Percentiles rank a stretch among this genome's conserved stretches.
These are phyloP conservation scores for Paracoccidioides lutzii DNA, from an alignment of 2,329 filamentous ascomycete genomes.

Conservation along the genomic window DNA sequence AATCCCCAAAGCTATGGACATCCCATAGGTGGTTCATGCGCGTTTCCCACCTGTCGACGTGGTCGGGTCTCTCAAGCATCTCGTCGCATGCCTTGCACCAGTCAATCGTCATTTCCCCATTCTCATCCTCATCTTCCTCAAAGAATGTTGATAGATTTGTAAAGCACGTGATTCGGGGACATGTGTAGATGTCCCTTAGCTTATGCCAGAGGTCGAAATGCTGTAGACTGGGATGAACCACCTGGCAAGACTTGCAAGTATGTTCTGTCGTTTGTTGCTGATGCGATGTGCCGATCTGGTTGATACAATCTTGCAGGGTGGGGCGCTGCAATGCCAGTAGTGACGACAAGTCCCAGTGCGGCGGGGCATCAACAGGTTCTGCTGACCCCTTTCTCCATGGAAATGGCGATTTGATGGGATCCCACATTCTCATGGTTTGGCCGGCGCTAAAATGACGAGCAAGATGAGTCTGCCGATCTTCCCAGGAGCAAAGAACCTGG, in stretches of 20 bases:
- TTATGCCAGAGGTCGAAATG: conserved; percentile 1
- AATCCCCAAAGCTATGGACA: background rate
- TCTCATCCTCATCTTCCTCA: background rate
- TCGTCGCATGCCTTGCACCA: background rate
- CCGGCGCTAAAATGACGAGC: conserved; percentile 1
- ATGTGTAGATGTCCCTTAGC: background rate
- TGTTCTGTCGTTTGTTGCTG: background rate
- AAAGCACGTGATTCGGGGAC: background rate
- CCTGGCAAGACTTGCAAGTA: background rate
- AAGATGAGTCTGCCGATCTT: conserved; percentile 6
- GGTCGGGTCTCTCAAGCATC: background rate
- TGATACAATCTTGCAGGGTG: background rate
- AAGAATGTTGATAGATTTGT: background rate
- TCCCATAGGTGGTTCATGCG: background rate
- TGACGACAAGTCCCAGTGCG: background rate
- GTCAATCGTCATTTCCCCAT: background rate
- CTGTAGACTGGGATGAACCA: background rate
- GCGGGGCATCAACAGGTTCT: background rate
- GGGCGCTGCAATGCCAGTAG: background rate
- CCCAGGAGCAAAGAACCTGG: conserved; percentile 3
- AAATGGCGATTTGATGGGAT: conserved; percentile 1
- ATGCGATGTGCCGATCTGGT: background rate
- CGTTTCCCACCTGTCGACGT: background rate
- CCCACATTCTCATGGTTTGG: conserved; percentile 1
- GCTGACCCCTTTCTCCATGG: background rate